Evolutionary conservation across 169 alveolate genomes (phyloP), one percentile per base, ranked within the genome.

Genomic region (Cryptosporidium bovis): DNA sequence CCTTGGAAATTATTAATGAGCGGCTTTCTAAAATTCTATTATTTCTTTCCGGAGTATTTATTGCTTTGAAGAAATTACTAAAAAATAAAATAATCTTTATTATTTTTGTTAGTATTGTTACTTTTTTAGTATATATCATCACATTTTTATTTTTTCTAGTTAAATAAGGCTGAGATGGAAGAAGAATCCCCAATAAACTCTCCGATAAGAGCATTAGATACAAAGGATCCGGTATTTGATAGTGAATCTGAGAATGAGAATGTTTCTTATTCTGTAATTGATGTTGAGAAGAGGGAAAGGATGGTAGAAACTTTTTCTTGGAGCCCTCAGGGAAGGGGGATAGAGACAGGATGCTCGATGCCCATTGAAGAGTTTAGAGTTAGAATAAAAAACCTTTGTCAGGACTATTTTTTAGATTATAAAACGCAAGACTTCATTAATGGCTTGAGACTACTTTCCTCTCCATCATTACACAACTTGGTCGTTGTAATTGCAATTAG

Each of bases 251-350:
- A 77, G 36, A 66, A 69, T 33, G 87, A 77, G 34, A 62, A 77
- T 62, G 87, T 77, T n/a, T 56, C 87, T 60, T 77, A 77, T 77
- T 77, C 87, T 20, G 71, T 77, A 15, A 46, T 77, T n/a, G 87
- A 77, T 77, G 71, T 77, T 33, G 87, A 77, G 44, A 77, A 62
- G 20, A 77, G 77, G 27, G 87, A 77, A 60, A 77, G 87, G 20
- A 60, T 77, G 87, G 87, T 77, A 3, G 87, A 77, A 51, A 40
- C 87, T 24, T 77, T 77, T 62, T 77, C 87, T 34, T 77, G 87
- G 87, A 77, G 87, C 29, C 87, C 87, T 46, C 87, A 77, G 48
- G 87, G 87, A 46, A 77, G 87, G 20, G 87, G 87, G 44, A 31
- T 56, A 24, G 87, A 77, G 46, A 20, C 31, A 18, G 87, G 46